Conservation (phyloP, 2,329 filamentous ascomycete species). For the Ascocoryne sarcoides region DNA sequence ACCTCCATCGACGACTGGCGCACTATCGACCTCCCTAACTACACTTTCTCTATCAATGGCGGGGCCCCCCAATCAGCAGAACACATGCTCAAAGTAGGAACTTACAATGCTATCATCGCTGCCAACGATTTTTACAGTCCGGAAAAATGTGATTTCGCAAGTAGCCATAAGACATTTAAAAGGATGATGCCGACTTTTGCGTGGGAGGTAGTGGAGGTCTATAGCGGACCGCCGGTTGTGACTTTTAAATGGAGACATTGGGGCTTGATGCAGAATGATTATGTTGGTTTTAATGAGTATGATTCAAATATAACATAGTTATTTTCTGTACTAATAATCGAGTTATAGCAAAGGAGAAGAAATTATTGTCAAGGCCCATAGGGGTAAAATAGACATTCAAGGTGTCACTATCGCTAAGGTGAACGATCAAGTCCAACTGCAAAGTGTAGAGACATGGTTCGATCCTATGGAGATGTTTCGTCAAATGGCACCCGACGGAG, state of each 20-base stretch:
- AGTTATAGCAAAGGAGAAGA: constrained; percentile 49
- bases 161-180: constrained; percentile 63
- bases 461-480: constrained; percentile 59
- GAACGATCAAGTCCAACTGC: constrained; percentile 49
- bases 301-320: constrained; percentile 25
- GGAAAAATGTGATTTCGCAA: constrained; percentile 49
- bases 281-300: constrained; percentile 54
- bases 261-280: constrained; percentile 59
- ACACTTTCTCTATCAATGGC: constrained; percentile 57
- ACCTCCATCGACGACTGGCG: constrained; percentile 52
- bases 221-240: constrained; percentile 53
- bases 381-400: constrained; percentile 52
- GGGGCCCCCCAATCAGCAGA: constrained; percentile 46
- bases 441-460: constrained; percentile 54
- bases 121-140: constrained; percentile 58
- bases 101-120: constrained; percentile 59
- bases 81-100: constrained; percentile 59
- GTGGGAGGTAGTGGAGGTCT: constrained; percentile 63
- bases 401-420: constrained; percentile 54
- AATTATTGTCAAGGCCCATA: constrained; percentile 52
- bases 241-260: constrained; percentile 60
- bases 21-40: constrained; percentile 50
- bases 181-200: constrained; percentile 66
- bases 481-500: constrained; percentile 46
- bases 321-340: constrained; percentile 5